These are phyloP conservation scores for Physcomitrellopsis africana DNA, from an alignment of 225 moss, liverwort and hornwort species.

Conservation along the genomic window DNA sequence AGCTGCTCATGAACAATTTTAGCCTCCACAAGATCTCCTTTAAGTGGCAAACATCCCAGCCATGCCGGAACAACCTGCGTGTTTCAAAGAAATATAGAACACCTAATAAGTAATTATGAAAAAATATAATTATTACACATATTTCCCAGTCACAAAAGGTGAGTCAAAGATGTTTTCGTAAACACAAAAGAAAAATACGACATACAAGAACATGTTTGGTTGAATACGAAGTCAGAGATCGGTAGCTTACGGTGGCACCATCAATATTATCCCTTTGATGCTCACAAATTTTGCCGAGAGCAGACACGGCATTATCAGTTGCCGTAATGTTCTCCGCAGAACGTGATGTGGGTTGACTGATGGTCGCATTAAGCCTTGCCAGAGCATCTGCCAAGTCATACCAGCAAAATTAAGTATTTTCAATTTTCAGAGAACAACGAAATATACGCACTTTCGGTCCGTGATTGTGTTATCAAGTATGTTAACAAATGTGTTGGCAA, in stretches of 20 bases:
- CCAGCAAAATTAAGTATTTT: not conserved
- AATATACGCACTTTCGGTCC: no score
- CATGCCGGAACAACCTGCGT: constrained; percentile 94
- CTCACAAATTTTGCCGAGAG: constrained; percentile 96
- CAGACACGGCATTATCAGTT: constrained; percentile 97
- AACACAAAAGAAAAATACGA: no score
- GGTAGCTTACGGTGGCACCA: constrained; percentile 52
- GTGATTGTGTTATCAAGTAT: no score
- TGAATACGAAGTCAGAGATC: not conserved
- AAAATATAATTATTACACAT: no score
- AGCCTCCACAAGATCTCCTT: constrained; percentile 92
- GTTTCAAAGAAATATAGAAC: constrained; percentile 5
- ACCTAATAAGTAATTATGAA: not conserved
- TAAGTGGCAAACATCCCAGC: constrained; percentile 91
- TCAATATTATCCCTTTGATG: constrained; percentile 95
- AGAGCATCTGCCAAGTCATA: constrained; percentile 69
- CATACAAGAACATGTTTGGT: not conserved
- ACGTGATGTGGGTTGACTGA: constrained; percentile 72
- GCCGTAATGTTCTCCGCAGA: constrained; percentile 91
- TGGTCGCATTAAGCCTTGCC: constrained; percentile 76
- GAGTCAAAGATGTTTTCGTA: not conserved
- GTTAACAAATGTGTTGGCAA: no score
- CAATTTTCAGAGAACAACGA: not conserved
- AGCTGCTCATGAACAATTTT: constrained; percentile 99
- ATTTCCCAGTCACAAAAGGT: not conserved